Percentiles rank a stretch among this genome's conserved stretches.
These are phyloP conservation scores for Thuidium tamariscinum DNA, from an alignment of 225 moss, liverwort and hornwort genomes.

Conservation along the genomic window DNA sequence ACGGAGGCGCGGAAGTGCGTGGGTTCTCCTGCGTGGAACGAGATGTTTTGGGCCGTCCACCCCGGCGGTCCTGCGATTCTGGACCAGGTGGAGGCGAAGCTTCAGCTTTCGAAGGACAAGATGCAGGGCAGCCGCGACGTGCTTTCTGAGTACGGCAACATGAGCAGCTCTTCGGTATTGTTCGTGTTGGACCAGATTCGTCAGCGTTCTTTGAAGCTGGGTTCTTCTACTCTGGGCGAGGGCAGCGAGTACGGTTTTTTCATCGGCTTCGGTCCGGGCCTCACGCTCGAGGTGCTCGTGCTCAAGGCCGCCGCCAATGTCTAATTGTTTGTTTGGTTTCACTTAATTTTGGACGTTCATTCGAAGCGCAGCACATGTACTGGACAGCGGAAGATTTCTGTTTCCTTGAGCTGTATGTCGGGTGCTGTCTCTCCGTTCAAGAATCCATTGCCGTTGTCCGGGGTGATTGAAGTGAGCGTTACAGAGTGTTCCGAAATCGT, in stretches of 20 bases:
- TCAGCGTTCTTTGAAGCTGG: constrained; percentile 1
- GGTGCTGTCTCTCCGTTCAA: not conserved
- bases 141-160: constrained; percentile 42
- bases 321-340: not conserved
- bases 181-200: constrained; percentile 31
- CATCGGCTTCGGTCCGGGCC: not conserved
- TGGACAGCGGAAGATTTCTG: no score
- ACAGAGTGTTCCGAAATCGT: no score
- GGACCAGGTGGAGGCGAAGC: constrained; percentile 34
- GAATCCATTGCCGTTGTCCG: not conserved
- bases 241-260: constrained; percentile 22
- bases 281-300: no score
- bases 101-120: constrained; percentile 15
- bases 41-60: not conserved
- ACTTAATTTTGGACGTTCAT: not conserved
- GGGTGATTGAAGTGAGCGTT: no score
- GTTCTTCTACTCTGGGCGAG: constrained; percentile 3
- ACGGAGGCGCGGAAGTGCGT: constrained; percentile 8
- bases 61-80: not conserved
- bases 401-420: not conserved
- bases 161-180: constrained; percentile 22
- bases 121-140: constrained; percentile 18
- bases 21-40: not conserved
- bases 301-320: not conserved
- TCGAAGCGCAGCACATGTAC: not conserved